These are phyloP conservation scores for Sugiyamaella boreocaroliniensis DNA, from an alignment of 805 yeast species.

Conservation along the genomic window DNA sequence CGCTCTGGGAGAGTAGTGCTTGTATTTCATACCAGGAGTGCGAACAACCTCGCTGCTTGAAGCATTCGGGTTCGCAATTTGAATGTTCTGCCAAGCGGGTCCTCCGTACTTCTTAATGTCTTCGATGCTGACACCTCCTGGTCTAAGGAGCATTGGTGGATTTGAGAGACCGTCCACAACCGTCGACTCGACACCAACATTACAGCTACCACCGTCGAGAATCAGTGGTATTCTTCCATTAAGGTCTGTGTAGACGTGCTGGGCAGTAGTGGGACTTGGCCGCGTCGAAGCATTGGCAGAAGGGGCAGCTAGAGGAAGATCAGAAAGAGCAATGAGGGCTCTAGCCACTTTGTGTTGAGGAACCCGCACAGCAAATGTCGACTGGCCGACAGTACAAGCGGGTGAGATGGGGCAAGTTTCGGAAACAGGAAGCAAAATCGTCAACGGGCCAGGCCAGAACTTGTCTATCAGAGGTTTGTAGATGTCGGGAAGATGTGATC, in stretches of 20 bases:
- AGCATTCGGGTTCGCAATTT: constrained; percentile 55
- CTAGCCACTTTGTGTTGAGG: constrained; percentile 87
- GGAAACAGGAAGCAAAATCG: constrained; percentile 64
- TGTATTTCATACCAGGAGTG: constrained; percentile 98
- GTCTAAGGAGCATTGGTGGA: constrained; percentile 86
- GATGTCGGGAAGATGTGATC: constrained; percentile 49
- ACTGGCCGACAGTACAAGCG: constrained; percentile 77
- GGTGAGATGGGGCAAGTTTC: constrained; percentile 43
- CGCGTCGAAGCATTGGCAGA: constrained; percentile 94
- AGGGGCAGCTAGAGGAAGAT: constrained; percentile 93
- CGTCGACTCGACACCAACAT: constrained; percentile 89
- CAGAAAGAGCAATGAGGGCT: constrained; percentile 76
- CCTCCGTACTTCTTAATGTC: constrained; percentile 66
- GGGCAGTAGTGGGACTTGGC: constrained; percentile 88
- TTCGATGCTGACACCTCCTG: constrained; percentile 88
- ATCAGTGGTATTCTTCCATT: constrained; percentile 75
- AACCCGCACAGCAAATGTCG: constrained; percentile 86
- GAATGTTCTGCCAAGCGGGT: constrained; percentile 52
- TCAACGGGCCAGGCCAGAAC: constrained; percentile 96
- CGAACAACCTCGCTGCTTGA: constrained; percentile 52
- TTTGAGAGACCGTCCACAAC: constrained; percentile 81
- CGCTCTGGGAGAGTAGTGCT: constrained; percentile 90
- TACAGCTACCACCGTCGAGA: constrained; percentile 83
- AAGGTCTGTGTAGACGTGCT: constrained; percentile 77
- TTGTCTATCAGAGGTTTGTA: constrained; percentile 57